Percentiles rank a stretch among this genome's conserved stretches.
Evolutionary conservation across 805 yeast species (phyloP).

Genomic region (Starmerella potacharoeniae): DNA sequence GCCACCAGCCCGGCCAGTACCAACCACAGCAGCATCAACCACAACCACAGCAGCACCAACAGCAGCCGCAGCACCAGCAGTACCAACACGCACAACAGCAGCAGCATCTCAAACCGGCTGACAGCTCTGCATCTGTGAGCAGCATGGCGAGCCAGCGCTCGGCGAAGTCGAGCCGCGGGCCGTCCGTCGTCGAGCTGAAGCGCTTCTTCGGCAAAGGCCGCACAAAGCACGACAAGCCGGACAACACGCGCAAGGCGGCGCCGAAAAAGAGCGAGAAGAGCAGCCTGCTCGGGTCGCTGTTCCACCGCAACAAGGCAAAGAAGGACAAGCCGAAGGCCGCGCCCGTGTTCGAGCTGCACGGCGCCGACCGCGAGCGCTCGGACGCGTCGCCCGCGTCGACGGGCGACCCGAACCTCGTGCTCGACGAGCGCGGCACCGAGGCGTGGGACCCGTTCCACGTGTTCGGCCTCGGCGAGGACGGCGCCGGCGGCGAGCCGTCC

Average conservation of each 20-base stretch:
- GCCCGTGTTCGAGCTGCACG: neutral
- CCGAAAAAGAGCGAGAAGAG: neutral
- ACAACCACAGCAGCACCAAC: neutral
- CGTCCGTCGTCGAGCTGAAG: slow-evolving; percentile 19
- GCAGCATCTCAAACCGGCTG: slow-evolving; percentile 9
- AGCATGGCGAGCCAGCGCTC: slow-evolving; percentile 7
- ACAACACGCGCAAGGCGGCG: neutral
- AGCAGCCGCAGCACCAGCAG: neutral
- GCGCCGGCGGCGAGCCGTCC: slow-evolving; percentile 1
- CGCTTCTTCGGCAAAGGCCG: slow-evolving; percentile 23
- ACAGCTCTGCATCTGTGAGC: slow-evolving; percentile 14
- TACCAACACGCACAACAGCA: neutral
- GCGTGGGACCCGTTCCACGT: slow-evolving; percentile 22
- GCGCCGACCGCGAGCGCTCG: neutral
- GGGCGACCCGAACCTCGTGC: slow-evolving; percentile 15
- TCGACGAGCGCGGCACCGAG: slow-evolving; percentile 18
- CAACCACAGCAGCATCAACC: neutral
- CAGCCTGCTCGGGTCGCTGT: neutral
- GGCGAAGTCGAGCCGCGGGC: neutral
- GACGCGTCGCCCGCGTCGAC: slow-evolving; percentile 4
- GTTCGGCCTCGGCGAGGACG: slow-evolving; percentile 11
- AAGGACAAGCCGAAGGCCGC: neutral
- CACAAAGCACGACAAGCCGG: slow-evolving; percentile 15
- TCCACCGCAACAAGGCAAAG: neutral
- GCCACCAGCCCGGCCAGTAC: neutral